These are phyloP conservation scores for Didymella glomerata DNA, from an alignment of 2,329 filamentous ascomycete genomes.

Conservation along the genomic window DNA sequence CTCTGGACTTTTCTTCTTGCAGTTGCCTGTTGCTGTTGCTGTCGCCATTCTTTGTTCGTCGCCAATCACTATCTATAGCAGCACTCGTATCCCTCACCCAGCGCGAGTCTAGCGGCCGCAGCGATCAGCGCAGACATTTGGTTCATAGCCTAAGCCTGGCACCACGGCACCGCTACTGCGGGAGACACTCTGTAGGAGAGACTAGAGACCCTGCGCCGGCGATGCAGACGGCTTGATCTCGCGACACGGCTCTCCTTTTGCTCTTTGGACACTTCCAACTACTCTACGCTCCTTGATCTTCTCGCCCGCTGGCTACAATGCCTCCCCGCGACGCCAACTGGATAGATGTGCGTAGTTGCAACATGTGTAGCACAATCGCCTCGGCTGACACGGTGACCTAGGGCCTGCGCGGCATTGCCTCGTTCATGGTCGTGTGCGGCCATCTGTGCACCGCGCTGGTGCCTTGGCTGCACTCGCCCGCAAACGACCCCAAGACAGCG, in stretches of 20 bases:
- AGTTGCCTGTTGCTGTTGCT: not conserved
- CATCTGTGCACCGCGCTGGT: constrained; percentile 55
- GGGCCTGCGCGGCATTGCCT: constrained; percentile 55
- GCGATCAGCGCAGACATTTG: not conserved
- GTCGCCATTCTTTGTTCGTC: not conserved
- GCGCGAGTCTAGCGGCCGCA: constrained; percentile 3
- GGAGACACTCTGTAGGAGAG: not conserved
- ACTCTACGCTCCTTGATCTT: constrained; percentile 16
- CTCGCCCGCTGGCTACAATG: constrained; percentile 32
- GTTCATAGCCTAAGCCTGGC: not conserved
- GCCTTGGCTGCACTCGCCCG: constrained; percentile 52
- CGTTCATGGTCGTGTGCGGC: constrained; percentile 54
- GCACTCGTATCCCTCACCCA: constrained; percentile 2
- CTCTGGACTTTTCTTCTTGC: not conserved
- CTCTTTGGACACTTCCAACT: constrained; percentile 23
- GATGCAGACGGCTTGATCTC: constrained; percentile 19
- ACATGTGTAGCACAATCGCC: constrained; percentile 34
- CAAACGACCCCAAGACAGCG: constrained; percentile 53
- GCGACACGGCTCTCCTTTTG: constrained; percentile 10
- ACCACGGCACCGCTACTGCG: not conserved
- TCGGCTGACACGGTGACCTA: constrained; percentile 38
- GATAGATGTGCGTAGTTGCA: constrained; percentile 44
- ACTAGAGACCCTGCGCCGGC: constrained; percentile 18
- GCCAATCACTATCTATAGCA: not conserved
- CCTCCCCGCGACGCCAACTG: constrained; percentile 51